phyloP scores from a whole-genome alignment of 495 filamentous ascomycete genomes.

The Aspergillus cristatus region DNA sequence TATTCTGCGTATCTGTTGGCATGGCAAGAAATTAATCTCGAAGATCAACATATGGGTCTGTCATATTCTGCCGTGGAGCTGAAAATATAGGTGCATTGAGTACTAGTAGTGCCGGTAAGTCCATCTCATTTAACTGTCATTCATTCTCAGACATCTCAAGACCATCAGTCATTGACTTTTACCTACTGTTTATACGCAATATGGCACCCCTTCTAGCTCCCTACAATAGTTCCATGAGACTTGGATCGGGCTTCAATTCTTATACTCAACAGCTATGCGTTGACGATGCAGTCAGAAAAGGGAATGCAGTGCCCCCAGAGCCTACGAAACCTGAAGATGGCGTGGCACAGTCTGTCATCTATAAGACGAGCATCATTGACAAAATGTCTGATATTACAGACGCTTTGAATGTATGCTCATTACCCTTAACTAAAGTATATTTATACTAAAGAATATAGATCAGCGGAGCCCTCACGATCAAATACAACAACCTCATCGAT shows the following conservation, averaged over 20 bases:
- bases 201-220: conserved; percentile 11
- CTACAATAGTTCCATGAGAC: conserved; percentile 20
- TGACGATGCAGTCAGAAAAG: conserved; percentile 16
- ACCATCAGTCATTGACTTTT: background rate
- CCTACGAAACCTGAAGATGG: background rate
- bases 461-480: background rate
- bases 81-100: too few species aligned
- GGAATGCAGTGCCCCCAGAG: background rate
- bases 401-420: background rate
- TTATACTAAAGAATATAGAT: background rate
- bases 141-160: background rate
- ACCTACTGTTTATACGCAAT: background rate
- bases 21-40: too few species aligned
- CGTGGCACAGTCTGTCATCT: background rate
- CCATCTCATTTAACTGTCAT: background rate
- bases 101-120: too few species aligned
- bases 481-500: background rate
- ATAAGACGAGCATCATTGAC: background rate
- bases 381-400: background rate
- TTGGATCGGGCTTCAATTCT: conserved; percentile 23
- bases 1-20: too few species aligned
- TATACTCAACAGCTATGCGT: conserved; percentile 19
- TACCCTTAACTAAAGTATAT: background rate
- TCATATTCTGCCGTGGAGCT: too few species aligned
- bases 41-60: background rate